Conservation (phyloP, 495 filamentous ascomycete species). For the Hyaloscypha hepaticicola region DNA sequence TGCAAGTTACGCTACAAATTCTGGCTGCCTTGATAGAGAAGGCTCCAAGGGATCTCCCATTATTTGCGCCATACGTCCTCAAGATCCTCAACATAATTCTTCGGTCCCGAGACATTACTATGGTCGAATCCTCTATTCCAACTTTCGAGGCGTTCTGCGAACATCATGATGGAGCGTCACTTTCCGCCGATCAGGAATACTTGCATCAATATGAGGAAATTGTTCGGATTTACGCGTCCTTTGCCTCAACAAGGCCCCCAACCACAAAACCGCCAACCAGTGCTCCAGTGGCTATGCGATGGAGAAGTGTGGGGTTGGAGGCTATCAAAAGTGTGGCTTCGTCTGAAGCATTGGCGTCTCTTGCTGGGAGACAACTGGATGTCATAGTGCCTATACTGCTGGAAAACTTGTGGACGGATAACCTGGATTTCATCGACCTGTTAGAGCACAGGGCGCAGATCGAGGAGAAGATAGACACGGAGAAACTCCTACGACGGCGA, state of each 20-base stretch:
- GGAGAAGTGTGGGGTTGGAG: slow-evolving; percentile 75
- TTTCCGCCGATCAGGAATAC: slow-evolving; percentile 80
- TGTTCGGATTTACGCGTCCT: slow-evolving; percentile 71
- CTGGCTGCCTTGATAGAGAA: slow-evolving; percentile 88
- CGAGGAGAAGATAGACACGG: slow-evolving; percentile 64
- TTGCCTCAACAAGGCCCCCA: slow-evolving; percentile 59
- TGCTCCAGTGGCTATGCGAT: slow-evolving; percentile 75
- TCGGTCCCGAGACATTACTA: slow-evolving; percentile 75
- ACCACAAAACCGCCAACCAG: slow-evolving; percentile 53
- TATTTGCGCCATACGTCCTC: slow-evolving; percentile 79
- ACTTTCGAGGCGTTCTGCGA: slow-evolving; percentile 83
- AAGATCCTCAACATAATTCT: slow-evolving; percentile 76
- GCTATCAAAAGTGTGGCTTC: slow-evolving; percentile 77
- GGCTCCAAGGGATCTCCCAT: slow-evolving; percentile 80
- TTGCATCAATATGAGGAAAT: slow-evolving; percentile 78
- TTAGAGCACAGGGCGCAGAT: slow-evolving; percentile 60
- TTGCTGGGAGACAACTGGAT: slow-evolving; percentile 70
- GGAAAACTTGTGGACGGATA: slow-evolving; percentile 77
- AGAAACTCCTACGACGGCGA: slow-evolving; percentile 56
- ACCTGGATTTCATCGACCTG: slow-evolving; percentile 62
- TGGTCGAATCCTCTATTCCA: slow-evolving; percentile 82
- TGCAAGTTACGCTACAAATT: slow-evolving; percentile 90
- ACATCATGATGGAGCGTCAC: slow-evolving; percentile 73
- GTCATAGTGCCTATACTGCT: slow-evolving; percentile 79
- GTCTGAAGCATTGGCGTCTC: slow-evolving; percentile 71